phyloP scores from a whole-genome alignment of 2,329 filamentous ascomycete genomes.

The Xylariaceae sp. region DNA sequence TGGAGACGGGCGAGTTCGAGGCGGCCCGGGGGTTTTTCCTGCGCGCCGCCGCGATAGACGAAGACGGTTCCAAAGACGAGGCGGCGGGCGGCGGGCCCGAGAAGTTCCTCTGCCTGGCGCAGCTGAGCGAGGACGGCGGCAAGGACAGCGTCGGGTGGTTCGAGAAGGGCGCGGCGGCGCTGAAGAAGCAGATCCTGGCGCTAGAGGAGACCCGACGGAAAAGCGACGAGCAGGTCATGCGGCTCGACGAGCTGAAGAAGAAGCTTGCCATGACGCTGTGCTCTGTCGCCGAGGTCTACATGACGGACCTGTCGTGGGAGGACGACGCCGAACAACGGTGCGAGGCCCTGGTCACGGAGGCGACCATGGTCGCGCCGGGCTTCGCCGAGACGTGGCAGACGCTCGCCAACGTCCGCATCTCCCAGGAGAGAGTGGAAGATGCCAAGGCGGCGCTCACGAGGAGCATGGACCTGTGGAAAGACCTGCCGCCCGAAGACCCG shows the following conservation, averaged over 20 bases:
- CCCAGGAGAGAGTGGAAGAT: slow-evolving; percentile 78
- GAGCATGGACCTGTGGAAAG: slow-evolving; percentile 83
- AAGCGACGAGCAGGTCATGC: slow-evolving; percentile 37
- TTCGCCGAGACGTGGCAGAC: slow-evolving; percentile 93
- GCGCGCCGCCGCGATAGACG: slow-evolving; percentile 74
- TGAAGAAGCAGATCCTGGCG: slow-evolving; percentile 71
- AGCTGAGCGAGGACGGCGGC: slow-evolving; percentile 75
- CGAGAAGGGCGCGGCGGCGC: slow-evolving; percentile 69
- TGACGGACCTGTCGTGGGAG: slow-evolving; percentile 96
- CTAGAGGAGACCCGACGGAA: slow-evolving; percentile 52
- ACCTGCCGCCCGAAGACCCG: slow-evolving; percentile 71
- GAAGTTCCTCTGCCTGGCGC: slow-evolving; percentile 93
- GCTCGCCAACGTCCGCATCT: slow-evolving; percentile 89
- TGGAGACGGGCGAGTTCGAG: slow-evolving; percentile 82
- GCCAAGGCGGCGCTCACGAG: slow-evolving; percentile 76
- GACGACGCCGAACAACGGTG: slow-evolving; percentile 86
- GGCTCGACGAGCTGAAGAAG: slow-evolving; percentile 68
- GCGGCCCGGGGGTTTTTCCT: slow-evolving; percentile 73
- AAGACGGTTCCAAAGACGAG: slow-evolving; percentile 71
- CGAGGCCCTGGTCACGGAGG: slow-evolving; percentile 87
- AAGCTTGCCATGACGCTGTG: slow-evolving; percentile 92
- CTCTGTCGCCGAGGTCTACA: slow-evolving; percentile 94
- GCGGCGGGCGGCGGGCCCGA: slow-evolving; percentile 80
- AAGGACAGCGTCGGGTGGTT: slow-evolving; percentile 69
- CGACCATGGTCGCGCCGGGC: slow-evolving; percentile 79